Percentiles rank a stretch among this genome's conserved stretches.
These are phyloP conservation scores for Fonsecaea multimorphosa DNA, from an alignment of 2,329 filamentous ascomycete genomes.

Conservation along the genomic window DNA sequence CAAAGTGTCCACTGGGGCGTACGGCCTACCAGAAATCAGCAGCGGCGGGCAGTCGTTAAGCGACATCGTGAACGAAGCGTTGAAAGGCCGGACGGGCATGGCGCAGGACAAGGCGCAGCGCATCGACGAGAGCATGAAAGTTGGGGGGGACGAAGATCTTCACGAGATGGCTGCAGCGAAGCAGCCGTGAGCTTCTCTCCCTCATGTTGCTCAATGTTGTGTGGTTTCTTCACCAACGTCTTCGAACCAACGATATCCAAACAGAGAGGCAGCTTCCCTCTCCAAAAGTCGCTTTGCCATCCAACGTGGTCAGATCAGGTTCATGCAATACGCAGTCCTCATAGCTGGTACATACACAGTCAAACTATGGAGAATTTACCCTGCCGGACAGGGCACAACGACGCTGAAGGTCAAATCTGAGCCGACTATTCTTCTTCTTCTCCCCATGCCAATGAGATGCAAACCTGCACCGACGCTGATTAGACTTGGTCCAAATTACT, in stretches of 20 bases:
- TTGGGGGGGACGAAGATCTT: neutral
- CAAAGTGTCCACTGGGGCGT: neutral
- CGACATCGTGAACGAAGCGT: neutral
- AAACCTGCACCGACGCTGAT: too few species aligned
- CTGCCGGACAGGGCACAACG: neutral
- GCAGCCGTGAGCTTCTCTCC: neutral
- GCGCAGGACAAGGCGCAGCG: slow-evolving; percentile 1
- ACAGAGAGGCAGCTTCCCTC: neutral
- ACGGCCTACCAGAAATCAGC: neutral
- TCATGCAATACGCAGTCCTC: neutral
- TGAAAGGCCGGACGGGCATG: neutral
- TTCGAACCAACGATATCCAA: neutral
- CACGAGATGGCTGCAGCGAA: neutral
- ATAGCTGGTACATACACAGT: neutral
- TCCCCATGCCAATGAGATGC: too few species aligned
- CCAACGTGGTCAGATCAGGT: neutral
- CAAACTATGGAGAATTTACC: neutral
- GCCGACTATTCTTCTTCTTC: too few species aligned
- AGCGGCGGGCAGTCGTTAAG: neutral
- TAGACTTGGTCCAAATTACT: too few species aligned
- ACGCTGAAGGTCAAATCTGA: too few species aligned
- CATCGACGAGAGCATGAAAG: neutral
- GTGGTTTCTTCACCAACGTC: neutral
- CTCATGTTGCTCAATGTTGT: neutral
- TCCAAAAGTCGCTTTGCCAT: neutral